phyloP scores from a whole-genome alignment of 1,139 yeast species.

The Geotrichum carabidarum region DNA sequence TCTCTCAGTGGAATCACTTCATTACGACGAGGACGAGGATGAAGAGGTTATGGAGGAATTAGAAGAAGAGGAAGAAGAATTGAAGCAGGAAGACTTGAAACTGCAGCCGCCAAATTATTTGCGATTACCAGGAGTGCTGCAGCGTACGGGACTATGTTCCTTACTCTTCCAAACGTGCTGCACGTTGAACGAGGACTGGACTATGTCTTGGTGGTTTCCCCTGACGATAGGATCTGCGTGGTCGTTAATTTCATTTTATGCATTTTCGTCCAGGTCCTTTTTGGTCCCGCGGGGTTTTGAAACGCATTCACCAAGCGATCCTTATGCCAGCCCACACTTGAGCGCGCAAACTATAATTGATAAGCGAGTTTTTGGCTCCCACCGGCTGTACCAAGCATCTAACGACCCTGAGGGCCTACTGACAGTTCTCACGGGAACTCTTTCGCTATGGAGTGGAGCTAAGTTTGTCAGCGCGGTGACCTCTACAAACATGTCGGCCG shows the following conservation, averaged over 20 bases:
- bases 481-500: slow-evolving; percentile 2
- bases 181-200: slow-evolving; percentile 14
- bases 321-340: slow-evolving; percentile 29
- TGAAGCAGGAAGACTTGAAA: slow-evolving; percentile 15
- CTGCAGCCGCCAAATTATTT: slow-evolving; percentile 18
- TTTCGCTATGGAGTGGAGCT: slow-evolving; percentile 38
- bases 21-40: slow-evolving; percentile 2
- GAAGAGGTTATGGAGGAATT: slow-evolving; percentile 17
- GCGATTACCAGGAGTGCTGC: slow-evolving; percentile 38
- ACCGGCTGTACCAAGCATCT: slow-evolving; percentile 28
- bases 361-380: slow-evolving; percentile 25
- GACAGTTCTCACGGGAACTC: slow-evolving; percentile 36
- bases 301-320: slow-evolving; percentile 21
- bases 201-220: slow-evolving; percentile 21
- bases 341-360: slow-evolving; percentile 38
- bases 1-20: neutral
- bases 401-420: slow-evolving; percentile 40
- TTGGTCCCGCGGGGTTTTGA: neutral
- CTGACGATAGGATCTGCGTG: slow-evolving; percentile 28
- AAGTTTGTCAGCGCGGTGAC: slow-evolving; percentile 26
- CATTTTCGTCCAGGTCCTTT: neutral
- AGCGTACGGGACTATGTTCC: slow-evolving; percentile 37
- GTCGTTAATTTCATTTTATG: slow-evolving; percentile 27
- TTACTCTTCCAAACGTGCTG: slow-evolving; percentile 26
- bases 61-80: slow-evolving; percentile 8